Conservation (phyloP, 176 grass and related monocot genomes). For the Tillandsia leiboldiana region DNA sequence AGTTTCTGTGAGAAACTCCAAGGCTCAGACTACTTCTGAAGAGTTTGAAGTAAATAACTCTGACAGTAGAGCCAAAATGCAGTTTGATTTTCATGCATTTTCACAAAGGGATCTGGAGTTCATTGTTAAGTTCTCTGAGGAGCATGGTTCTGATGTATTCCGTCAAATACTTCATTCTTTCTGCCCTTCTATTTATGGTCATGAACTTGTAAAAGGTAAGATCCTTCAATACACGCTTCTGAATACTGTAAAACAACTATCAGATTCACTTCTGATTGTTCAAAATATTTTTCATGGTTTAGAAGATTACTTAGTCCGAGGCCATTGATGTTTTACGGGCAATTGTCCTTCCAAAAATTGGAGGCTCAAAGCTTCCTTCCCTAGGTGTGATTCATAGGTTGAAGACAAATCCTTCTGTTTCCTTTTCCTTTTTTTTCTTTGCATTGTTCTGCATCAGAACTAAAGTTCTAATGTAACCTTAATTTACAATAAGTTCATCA, state of each 20-base stretch:
- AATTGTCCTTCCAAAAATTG: no score
- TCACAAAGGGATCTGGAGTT: conserved; percentile 47
- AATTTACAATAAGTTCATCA: neutral
- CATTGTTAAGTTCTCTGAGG: conserved; percentile 41
- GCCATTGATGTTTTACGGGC: no score
- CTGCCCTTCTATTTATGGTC: conserved; percentile 92
- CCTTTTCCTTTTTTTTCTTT: no score
- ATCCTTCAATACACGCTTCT: neutral
- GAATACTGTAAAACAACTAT: neutral
- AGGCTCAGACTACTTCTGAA: conserved; percentile 36
- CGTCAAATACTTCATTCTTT: conserved; percentile 83
- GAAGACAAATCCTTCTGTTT: no score
- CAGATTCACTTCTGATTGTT: no score
- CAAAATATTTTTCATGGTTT: no score
- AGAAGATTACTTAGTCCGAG: neutral
- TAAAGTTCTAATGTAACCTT: neutral
- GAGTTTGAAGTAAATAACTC: conserved; percentile 26
- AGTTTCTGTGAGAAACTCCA: conserved; percentile 63
- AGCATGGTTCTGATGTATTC: conserved; percentile 70
- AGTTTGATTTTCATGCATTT: conserved; percentile 38
- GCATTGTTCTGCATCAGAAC: no score
- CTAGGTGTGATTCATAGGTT: no score
- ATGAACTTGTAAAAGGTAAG: conserved; percentile 95
- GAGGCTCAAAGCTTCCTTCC: no score
- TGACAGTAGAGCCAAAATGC: conserved; percentile 25